These are phyloP conservation scores for Paraconiothyrium brasiliense DNA, from an alignment of 2,329 filamentous ascomycete genomes.

Conservation along the genomic window DNA sequence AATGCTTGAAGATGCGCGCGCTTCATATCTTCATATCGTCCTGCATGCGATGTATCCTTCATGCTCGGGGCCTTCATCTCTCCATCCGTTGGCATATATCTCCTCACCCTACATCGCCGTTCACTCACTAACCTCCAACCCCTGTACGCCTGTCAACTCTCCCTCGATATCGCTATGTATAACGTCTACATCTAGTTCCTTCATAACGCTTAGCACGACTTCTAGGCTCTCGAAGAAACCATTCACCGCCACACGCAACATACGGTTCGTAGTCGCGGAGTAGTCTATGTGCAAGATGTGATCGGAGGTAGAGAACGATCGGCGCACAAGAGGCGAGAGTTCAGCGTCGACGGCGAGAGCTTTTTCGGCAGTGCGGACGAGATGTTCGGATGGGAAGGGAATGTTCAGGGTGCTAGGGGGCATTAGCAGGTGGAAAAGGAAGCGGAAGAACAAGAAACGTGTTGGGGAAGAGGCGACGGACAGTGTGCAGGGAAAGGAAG, in stretches of 20 bases:
- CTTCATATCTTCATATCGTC: background rate
- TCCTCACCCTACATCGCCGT: background rate
- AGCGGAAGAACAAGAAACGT: background rate
- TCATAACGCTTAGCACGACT: slow-evolving; percentile 88
- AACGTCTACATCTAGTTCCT: slow-evolving; percentile 87
- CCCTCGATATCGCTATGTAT: slow-evolving; percentile 61
- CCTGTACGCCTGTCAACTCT: slow-evolving; percentile 68
- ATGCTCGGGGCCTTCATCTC: background rate
- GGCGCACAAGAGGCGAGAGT: slow-evolving; percentile 82
- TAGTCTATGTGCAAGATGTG: slow-evolving; percentile 74
- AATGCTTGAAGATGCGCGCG: background rate
- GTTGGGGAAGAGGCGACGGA: slow-evolving; percentile 24
- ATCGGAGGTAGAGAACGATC: slow-evolving; percentile 68
- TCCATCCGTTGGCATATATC: background rate
- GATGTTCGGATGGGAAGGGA: slow-evolving; percentile 81
- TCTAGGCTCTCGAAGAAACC: slow-evolving; percentile 92
- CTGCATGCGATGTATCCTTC: background rate
- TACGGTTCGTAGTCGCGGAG: slow-evolving; percentile 89
- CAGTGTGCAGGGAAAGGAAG: slow-evolving; percentile 54
- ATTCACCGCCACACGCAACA: slow-evolving; percentile 95
- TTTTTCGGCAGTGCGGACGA: slow-evolving; percentile 78
- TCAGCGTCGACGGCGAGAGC: slow-evolving; percentile 88
- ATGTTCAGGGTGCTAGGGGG: slow-evolving; percentile 72
- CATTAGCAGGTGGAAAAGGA: slow-evolving; percentile 10
- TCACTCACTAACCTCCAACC: slow-evolving; percentile 77